A percentile compares a stretch with the other conserved stretches of the same genome.
Conservation (phyloP, 2,329 filamentous ascomycete species). For the Domatiomyces catenatus region DNA sequence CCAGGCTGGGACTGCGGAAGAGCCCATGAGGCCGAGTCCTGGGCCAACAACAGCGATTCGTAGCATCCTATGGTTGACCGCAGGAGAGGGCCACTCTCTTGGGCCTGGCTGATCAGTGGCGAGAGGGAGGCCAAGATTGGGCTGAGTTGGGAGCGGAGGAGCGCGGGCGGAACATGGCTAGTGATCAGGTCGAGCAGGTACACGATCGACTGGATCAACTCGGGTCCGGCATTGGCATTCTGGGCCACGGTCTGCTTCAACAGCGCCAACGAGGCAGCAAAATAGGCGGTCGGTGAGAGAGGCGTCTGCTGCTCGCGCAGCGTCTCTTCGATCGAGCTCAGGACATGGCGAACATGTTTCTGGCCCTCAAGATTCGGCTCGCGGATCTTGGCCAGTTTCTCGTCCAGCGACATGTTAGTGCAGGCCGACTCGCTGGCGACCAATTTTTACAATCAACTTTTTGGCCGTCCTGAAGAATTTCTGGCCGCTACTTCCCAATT, state of each 20-base stretch:
- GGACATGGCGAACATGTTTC: slow-evolving; percentile 74
- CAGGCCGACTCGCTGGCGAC: not conserved
- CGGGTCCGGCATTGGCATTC: slow-evolving; percentile 52
- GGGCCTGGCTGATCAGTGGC: slow-evolving; percentile 61
- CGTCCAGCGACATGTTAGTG: slow-evolving; percentile 44
- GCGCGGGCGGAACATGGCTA: slow-evolving; percentile 64
- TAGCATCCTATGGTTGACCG: slow-evolving; percentile 82
- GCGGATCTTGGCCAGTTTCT: slow-evolving; percentile 94
- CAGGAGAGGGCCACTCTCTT: slow-evolving; percentile 75
- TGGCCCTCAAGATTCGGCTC: slow-evolving; percentile 92
- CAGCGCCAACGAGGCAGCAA: slow-evolving; percentile 82
- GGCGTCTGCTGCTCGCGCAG: slow-evolving; percentile 75
- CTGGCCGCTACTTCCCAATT: not conserved
- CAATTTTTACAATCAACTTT: not conserved
- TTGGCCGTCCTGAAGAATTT: not conserved
- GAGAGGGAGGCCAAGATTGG: slow-evolving; percentile 79
- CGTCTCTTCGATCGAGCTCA: slow-evolving; percentile 84
- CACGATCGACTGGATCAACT: slow-evolving; percentile 69
- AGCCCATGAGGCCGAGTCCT: slow-evolving; percentile 79
- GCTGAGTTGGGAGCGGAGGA: slow-evolving; percentile 87
- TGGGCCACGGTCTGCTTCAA: slow-evolving; percentile 59
- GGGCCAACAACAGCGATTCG: slow-evolving; percentile 76
- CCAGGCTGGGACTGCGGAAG: slow-evolving; percentile 68
- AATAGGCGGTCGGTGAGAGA: slow-evolving; percentile 77
- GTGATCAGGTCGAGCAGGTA: slow-evolving; percentile 92